Evolutionary conservation across 2,329 filamentous ascomycete species (phyloP).

Genomic region (Cladosporium cucumerinum): DNA sequence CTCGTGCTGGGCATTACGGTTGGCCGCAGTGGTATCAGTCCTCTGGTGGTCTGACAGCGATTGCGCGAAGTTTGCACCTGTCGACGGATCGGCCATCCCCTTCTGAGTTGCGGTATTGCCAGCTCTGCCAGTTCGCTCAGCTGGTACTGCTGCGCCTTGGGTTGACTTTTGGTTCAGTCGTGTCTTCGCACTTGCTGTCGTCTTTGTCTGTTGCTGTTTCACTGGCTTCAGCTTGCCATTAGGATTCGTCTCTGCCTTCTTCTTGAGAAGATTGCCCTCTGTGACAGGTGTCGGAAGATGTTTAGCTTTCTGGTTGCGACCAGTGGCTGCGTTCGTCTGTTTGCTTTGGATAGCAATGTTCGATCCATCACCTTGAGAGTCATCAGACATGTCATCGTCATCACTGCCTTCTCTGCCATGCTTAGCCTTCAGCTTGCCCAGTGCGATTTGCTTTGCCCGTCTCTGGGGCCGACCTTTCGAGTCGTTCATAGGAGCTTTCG

Average conservation of each 20-base stretch:
- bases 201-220: background rate
- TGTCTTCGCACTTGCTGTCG: background rate
- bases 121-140: background rate
- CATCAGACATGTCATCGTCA: background rate
- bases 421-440: background rate
- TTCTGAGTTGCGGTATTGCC: background rate
- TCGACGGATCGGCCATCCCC: background rate
- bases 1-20: background rate
- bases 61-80: background rate
- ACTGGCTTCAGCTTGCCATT: background rate
- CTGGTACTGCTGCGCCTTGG: background rate
- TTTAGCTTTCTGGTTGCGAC: background rate
- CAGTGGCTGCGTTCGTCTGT: background rate
- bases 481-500: background rate
- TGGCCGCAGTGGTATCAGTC: background rate
- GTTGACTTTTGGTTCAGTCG: background rate
- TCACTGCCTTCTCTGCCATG: background rate
- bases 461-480: background rate
- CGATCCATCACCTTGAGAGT: background rate
- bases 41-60: background rate
- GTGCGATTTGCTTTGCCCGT: conserved; percentile 9
- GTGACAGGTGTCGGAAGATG: conserved; percentile 1
- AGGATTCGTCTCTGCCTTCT: background rate
- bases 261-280: background rate
- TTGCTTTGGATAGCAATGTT: too few species aligned